These are phyloP conservation scores for Fusarium sp. DNA, from an alignment of 2,329 filamentous ascomycete genomes.

Conservation along the genomic window DNA sequence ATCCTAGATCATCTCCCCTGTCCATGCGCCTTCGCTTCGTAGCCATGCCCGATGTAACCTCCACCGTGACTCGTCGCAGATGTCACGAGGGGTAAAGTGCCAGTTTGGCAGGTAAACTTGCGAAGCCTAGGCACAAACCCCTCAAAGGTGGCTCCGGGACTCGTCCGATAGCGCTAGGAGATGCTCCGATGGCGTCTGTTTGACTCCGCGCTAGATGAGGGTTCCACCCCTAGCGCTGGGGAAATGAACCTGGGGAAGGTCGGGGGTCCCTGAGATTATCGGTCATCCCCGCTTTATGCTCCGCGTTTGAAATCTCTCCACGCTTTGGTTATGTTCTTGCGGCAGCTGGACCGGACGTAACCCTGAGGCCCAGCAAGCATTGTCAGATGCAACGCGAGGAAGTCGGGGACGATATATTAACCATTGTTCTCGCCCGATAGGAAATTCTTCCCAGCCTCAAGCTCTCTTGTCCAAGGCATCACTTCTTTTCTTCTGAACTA, in stretches of 20 bases:
- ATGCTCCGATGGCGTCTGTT: background rate
- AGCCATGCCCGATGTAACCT: background rate
- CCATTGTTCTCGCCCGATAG: background rate
- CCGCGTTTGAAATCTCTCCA: background rate
- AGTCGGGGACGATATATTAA: conserved; percentile 3
- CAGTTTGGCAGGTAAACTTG: background rate
- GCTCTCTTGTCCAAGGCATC: background rate
- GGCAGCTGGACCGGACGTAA: background rate
- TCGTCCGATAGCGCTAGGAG: conserved; percentile 17
- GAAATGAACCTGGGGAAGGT: conserved; percentile 6
- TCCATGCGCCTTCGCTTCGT: background rate
- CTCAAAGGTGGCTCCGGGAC: background rate
- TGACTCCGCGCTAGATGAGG: background rate
- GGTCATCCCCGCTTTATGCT: conserved; percentile 7
- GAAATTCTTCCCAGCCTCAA: background rate
- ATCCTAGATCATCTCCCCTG: background rate
- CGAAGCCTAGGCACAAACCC: background rate
- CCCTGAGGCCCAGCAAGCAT: background rate
- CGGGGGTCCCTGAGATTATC: conserved; percentile 1
- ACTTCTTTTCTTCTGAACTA: background rate
- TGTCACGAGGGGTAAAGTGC: background rate
- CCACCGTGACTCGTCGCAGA: background rate
- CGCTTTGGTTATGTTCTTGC: background rate
- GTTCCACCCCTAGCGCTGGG: background rate
- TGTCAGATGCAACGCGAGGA: background rate